Conservation (phyloP, 179 eudicot genomes). For the Heliamphora pulchella region DNA sequence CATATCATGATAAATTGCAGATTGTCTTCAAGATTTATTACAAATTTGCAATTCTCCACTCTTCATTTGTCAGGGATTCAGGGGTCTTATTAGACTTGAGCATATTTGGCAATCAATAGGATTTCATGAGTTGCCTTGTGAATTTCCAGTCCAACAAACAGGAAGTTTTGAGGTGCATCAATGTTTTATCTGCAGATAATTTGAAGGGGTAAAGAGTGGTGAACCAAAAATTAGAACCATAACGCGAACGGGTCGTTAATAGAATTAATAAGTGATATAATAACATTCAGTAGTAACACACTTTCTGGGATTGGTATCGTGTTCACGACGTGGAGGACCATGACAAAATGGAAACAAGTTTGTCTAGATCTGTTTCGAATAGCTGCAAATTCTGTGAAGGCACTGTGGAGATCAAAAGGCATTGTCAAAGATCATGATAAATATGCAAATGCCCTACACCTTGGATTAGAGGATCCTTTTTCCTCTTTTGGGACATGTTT, state of each 20-base stretch:
- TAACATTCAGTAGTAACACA: not conserved
- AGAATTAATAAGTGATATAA: not conserved
- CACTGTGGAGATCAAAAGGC: not conserved
- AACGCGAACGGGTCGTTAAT: not conserved
- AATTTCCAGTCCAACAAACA: not conserved
- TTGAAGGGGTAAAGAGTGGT: not conserved
- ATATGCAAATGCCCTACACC: not conserved
- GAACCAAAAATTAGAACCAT: not conserved
- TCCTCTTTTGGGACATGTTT: not conserved
- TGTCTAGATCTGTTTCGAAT: no score
- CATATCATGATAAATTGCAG: no score
- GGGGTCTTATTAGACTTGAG: not conserved
- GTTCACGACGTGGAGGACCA: not conserved
- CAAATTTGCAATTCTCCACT: no score
- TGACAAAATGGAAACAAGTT: not conserved
- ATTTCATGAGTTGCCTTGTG: not conserved
- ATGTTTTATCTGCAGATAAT: conserved; percentile 10
- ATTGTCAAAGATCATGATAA: not conserved
- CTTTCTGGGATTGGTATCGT: not conserved
- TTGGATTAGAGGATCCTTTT: not conserved
- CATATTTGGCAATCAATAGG: conserved; percentile 2
- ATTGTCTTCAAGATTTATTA: no score
- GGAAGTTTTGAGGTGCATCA: not conserved
- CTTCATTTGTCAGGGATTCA: conserved; percentile 2
- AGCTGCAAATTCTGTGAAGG: not conserved